These are phyloP conservation scores for Trichoderma sp. DNA, from an alignment of 2,329 filamentous ascomycete species.

Conservation along the genomic window DNA sequence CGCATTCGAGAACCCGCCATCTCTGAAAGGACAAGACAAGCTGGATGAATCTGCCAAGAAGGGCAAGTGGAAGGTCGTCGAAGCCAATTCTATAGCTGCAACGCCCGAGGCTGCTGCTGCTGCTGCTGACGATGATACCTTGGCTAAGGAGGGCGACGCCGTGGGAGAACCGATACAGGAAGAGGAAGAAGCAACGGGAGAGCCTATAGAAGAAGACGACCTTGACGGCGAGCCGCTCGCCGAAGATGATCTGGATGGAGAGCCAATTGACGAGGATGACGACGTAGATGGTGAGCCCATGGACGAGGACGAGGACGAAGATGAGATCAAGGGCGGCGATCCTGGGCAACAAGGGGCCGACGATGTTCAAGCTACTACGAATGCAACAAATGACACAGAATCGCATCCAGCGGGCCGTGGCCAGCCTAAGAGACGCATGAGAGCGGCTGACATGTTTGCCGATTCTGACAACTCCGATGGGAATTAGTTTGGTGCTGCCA, in stretches of 20 bases:
- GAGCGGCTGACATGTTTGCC: conserved; percentile 86
- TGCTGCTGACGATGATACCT: background rate
- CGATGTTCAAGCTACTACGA: conserved; percentile 28
- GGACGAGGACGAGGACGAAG: conserved; percentile 41
- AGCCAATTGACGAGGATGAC: conserved; percentile 50
- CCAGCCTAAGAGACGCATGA: conserved; percentile 64
- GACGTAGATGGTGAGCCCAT: conserved; percentile 30
- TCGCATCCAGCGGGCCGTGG: conserved; percentile 30
- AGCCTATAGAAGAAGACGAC: conserved; percentile 53
- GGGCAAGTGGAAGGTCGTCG: conserved; percentile 57
- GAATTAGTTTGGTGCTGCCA: background rate
- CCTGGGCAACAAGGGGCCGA: background rate
- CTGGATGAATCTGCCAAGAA: conserved; percentile 34
- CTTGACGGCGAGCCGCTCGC: conserved; percentile 50
- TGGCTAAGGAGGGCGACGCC: background rate
- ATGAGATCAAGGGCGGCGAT: conserved; percentile 26
- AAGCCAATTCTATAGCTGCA: conserved; percentile 37
- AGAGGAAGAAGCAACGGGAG: conserved; percentile 47
- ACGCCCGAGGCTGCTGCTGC: conserved; percentile 11
- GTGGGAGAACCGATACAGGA: conserved; percentile 31
- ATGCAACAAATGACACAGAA: conserved; percentile 22
- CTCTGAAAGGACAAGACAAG: conserved; percentile 39
- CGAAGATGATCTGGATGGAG: conserved; percentile 44
- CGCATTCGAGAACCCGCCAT: conserved; percentile 72
- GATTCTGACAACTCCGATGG: conserved; percentile 59